Evolutionary conservation across 2,329 filamentous ascomycete species (phyloP).

Genomic region (Xylariaceae sp.): DNA sequence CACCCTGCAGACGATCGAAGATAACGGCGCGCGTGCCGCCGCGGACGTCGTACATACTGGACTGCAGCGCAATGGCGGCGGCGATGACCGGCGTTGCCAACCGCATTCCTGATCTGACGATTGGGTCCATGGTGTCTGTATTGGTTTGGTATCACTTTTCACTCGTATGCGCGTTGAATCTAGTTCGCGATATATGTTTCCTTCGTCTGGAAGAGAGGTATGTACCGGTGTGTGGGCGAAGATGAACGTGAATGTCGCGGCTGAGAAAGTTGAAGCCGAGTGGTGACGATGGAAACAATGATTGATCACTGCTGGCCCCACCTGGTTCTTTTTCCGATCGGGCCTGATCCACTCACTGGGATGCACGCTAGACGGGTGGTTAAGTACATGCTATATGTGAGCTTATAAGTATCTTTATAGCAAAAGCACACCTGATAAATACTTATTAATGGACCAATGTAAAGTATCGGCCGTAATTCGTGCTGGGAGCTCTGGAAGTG

Average conservation of each 20-base stretch:
- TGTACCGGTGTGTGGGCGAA: background rate
- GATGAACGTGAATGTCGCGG: conserved; percentile 16
- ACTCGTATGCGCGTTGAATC: background rate
- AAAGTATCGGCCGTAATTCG: background rate
- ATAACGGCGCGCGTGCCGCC: conserved; percentile 94
- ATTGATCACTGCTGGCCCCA: background rate
- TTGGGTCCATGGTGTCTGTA: conserved; percentile 44
- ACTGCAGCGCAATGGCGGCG: conserved; percentile 62
- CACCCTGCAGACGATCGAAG: conserved; percentile 88
- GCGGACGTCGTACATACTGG: conserved; percentile 93
- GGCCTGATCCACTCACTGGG: background rate
- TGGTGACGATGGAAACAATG: background rate
- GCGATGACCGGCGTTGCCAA: conserved; percentile 69
- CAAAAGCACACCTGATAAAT: too few relatives aligned
- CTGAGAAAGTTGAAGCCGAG: conserved; percentile 6
- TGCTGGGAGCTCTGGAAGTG: background rate
- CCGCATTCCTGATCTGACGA: conserved; percentile 58
- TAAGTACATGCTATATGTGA: too few relatives aligned
- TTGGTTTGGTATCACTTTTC: background rate
- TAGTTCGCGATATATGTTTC: background rate
- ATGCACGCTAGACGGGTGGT: background rate
- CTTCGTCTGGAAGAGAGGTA: background rate
- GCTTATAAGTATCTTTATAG: too few relatives aligned
- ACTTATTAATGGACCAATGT: background rate
- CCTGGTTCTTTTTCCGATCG: background rate